These are phyloP conservation scores for Dentipellis sp. DNA, from an alignment of 768 basidiomycete genomes.

Conservation along the genomic window DNA sequence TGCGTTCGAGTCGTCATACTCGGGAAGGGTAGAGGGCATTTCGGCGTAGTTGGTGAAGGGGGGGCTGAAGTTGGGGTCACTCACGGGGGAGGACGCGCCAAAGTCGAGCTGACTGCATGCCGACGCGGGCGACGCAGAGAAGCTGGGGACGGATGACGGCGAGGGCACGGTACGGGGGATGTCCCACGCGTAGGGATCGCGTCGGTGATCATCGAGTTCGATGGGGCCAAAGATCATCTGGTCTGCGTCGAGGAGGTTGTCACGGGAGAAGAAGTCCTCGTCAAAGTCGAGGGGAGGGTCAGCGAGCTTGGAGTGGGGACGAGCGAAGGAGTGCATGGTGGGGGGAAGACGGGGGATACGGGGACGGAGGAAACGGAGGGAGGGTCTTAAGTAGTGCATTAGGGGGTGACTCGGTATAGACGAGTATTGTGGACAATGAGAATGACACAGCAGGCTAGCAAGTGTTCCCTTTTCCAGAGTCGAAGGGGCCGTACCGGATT, in stretches of 20 bases:
- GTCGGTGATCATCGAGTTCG: slow-evolving; percentile 42
- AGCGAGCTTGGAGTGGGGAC: slow-evolving; percentile 16
- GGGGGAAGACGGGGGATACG: slow-evolving; percentile 19
- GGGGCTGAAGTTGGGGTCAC: slow-evolving; percentile 27
- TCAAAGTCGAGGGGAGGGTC: slow-evolving; percentile 19
- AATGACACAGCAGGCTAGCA: neutral
- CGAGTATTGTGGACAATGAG: too few relatives aligned
- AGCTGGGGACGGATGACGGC: slow-evolving; percentile 28
- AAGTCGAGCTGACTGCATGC: slow-evolving; percentile 31
- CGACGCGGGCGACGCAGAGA: slow-evolving; percentile 31
- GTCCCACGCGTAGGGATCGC: slow-evolving; percentile 26
- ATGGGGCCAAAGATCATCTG: slow-evolving; percentile 48
- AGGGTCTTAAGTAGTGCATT: neutral
- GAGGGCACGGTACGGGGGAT: slow-evolving; percentile 33
- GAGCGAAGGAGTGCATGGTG: slow-evolving; percentile 17
- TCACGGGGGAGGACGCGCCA: slow-evolving; percentile 30
- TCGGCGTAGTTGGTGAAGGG: slow-evolving; percentile 24
- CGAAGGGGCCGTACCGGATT: slow-evolving; percentile 28
- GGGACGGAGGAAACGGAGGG: slow-evolving; percentile 11
- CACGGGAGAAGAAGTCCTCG: slow-evolving; percentile 22
- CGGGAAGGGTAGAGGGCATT: slow-evolving; percentile 24
- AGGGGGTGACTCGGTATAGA: too few relatives aligned
- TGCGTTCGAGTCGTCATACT: slow-evolving; percentile 31
- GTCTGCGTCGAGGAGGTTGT: slow-evolving; percentile 32
- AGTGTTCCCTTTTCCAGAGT: neutral